Evolutionary conservation across 305 asterid genomes (phyloP).

Genomic region (Euphrasia arctica): DNA sequence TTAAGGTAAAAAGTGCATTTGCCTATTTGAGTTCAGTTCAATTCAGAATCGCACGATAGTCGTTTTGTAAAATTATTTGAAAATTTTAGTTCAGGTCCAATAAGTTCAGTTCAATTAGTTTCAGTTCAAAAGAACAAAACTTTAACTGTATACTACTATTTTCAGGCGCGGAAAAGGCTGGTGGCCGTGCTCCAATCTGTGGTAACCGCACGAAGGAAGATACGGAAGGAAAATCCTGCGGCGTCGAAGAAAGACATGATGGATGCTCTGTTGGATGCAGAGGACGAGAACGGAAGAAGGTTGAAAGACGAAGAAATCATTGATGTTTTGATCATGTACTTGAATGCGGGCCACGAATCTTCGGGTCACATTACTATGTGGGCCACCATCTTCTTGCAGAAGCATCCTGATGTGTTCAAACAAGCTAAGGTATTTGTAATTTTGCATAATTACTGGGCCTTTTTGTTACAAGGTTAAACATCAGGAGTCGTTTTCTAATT

Average conservation of each 20-base stretch:
- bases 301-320: constrained; percentile 79
- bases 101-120: no score
- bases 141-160: background rate
- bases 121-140: background rate
- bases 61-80: no score
- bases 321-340: constrained; percentile 76
- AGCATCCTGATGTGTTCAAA: constrained; percentile 51
- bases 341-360: constrained; percentile 98
- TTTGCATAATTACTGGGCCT: no score
- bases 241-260: constrained; percentile 66
- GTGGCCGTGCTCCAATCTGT: constrained; percentile 54
- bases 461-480: no score
- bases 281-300: constrained; percentile 58
- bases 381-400: constrained; percentile 65
- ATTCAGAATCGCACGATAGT: no score
- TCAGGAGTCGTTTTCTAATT: no score
- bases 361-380: constrained; percentile 89
- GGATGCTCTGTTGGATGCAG: constrained; percentile 63
- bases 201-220: constrained; percentile 51
- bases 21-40: background rate
- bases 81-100: no score
- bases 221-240: constrained; percentile 26
- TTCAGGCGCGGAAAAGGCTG: constrained; percentile 73
- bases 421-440: constrained; percentile 58
- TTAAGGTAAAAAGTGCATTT: constrained; percentile 46